phyloP scores from a whole-genome alignment of 371 early-diverging fungal species.

The Syncephalastrum contaminatum region DNA sequence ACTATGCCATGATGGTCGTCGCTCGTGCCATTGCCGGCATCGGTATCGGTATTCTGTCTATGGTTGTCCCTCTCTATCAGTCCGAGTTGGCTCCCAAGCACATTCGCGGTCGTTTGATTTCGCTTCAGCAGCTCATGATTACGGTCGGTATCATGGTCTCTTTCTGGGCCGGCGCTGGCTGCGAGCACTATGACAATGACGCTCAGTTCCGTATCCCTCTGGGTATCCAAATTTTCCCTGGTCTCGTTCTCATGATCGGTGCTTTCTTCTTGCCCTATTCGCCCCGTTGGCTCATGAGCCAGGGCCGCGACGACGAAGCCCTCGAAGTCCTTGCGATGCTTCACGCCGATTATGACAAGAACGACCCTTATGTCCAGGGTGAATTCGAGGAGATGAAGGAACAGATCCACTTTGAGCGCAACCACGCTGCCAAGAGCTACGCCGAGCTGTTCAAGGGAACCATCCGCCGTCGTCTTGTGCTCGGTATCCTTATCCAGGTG shows the following conservation, averaged over 20 bases:
- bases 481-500: constrained; percentile 74
- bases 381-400: constrained; percentile 80
- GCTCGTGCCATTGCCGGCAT: constrained; percentile 79
- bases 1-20: constrained; percentile 53
- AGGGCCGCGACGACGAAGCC: constrained; percentile 78
- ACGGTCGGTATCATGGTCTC: constrained; percentile 52
- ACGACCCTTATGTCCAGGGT: constrained; percentile 57
- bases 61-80: constrained; percentile 53
- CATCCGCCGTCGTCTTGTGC: constrained; percentile 55
- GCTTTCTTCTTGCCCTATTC: constrained; percentile 59
- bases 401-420: constrained; percentile 66
- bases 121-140: constrained; percentile 47
- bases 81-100: constrained; percentile 49
- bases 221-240: constrained; percentile 52
- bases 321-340: constrained; percentile 72
- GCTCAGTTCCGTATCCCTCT: constrained; percentile 52
- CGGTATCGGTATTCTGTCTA: constrained; percentile 77
- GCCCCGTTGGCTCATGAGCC: constrained; percentile 70
- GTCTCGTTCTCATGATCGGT: constrained; percentile 43
- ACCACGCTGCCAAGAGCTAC: constrained; percentile 66
- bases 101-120: constrained; percentile 52
- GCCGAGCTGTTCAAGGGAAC: constrained; percentile 69
- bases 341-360: constrained; percentile 57
- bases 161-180: constrained; percentile 47
- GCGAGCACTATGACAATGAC: constrained; percentile 23